Base-by-base conservation (phyloP, 2,329 filamentous ascomycete genomes). In the Ophiocordyceps unilateralis region DNA sequence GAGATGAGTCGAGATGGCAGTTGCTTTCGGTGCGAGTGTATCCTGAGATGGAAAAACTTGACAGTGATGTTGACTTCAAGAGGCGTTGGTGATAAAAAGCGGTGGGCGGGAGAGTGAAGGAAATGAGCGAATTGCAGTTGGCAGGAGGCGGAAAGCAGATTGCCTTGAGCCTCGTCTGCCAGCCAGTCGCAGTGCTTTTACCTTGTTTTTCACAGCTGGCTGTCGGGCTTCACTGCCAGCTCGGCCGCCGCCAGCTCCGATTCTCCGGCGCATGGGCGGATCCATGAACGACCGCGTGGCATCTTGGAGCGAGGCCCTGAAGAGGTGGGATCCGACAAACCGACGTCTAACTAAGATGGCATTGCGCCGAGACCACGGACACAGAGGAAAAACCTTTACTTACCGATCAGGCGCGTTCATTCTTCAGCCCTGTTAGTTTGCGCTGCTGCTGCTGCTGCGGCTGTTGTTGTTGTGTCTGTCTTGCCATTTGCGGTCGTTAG, bases 341-440 rank as follows among this genome's bases (percentile, higher is more conserved):
- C n/a, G n/a, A n/a, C n/a, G n/a, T n/a, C n/a, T n/a, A n/a, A n/a
- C n/a, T 7, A 38, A 15, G n/a, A 19, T n/a, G 15, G 39, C 19
- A 8, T 36, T 36, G n/a, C 32, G 17, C 14, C 17, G 26, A 23
- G 8, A 24, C 23, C 9, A 21, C 15, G 3, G 15, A 23, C 30
- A 43, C 41, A 40, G 21, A 20, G 19, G 24, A 15, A 39, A 41
- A 15, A 42, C 6, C 9, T 36, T 17, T 34, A 60, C 69, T 58
- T 50, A 74, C 70, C 70, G 63, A 54, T 74, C 70, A 17, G 70
- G 70, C 12, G 70, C 70, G 61, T 74, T 74, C 70, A 74, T 74
- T 23, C 51, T 67, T 48, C 9, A 46, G 17, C 19, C 22, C 37
- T 36, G 20, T 34, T 22, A n/a, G n/a, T n/a, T n/a, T n/a, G n/a